Evolutionary conservation across 2,329 filamentous ascomycete genomes (phyloP).

Genomic region (Cadophora sp.): DNA sequence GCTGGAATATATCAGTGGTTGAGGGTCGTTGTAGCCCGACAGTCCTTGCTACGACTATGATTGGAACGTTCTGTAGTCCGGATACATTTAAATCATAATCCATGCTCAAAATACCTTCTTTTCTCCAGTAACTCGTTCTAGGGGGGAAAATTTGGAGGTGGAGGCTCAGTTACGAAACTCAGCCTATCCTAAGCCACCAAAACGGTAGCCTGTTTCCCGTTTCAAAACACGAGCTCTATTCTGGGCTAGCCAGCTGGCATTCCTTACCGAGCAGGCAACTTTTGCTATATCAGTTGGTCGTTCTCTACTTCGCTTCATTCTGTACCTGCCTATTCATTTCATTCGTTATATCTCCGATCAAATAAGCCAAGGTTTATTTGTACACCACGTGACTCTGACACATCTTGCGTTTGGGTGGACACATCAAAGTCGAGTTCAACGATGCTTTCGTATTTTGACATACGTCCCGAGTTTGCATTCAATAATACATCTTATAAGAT

Average conservation of each 20-base stretch:
- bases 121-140: neutral
- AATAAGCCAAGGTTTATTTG: constrained; percentile 1
- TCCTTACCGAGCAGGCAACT: constrained; percentile 10
- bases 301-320: neutral
- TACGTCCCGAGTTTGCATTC: neutral
- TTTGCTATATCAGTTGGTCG: constrained; percentile 14
- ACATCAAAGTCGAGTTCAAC: neutral
- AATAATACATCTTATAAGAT: neutral
- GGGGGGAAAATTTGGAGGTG: too few relatives aligned
- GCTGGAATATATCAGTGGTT: constrained; percentile 18
- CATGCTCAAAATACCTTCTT: neutral
- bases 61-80: constrained; percentile 1
- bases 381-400: constrained; percentile 4
- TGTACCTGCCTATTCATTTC: constrained; percentile 29
- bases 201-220: constrained; percentile 18
- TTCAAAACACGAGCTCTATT: constrained; percentile 20
- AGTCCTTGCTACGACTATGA: neutral
- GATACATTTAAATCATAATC: neutral
- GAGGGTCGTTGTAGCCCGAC: neutral
- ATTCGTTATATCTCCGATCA: neutral
- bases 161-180: neutral
- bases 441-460: neutral
- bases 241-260: constrained; percentile 5
- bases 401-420: constrained; percentile 17
- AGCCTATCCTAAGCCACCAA: constrained; percentile 1